Evolutionary conservation across 108 stramenopile genomes (phyloP).

Genomic region (Cyclotella distinguenda): DNA sequence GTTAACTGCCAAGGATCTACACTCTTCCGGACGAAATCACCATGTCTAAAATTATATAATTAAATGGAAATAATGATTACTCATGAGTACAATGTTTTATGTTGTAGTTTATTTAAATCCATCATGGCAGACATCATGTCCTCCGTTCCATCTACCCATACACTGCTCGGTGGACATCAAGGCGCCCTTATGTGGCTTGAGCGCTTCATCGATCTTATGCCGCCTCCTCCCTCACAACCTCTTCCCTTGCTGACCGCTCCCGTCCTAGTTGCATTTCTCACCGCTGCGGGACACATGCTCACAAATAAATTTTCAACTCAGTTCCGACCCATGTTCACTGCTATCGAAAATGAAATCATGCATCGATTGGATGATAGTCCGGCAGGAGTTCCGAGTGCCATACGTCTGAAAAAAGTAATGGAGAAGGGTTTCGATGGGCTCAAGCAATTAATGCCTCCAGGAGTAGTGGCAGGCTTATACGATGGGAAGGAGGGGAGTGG

Average conservation of each 20-base stretch:
- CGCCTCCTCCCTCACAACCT: conserved; percentile 54
- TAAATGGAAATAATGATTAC: too few species aligned
- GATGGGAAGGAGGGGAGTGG: conserved; percentile 43
- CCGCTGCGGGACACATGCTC: conserved; percentile 86
- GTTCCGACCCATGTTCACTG: conserved; percentile 50
- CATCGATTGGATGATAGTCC: conserved; percentile 71
- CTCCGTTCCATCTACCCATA: conserved; percentile 60
- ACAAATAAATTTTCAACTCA: conserved; percentile 58
- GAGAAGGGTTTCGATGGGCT: conserved; percentile 62
- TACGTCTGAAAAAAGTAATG: conserved; percentile 68
- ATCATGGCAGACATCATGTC: conserved; percentile 81
- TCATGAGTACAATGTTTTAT: too few species aligned
- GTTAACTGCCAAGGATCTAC: too few species aligned
- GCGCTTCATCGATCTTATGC: conserved; percentile 72
- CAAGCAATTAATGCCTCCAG: conserved; percentile 52
- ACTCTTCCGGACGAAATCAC: too few species aligned
- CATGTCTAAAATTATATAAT: too few species aligned
- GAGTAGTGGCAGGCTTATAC: conserved; percentile 68
- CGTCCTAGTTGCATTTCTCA: conserved; percentile 81
- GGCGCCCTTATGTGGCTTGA: conserved; percentile 73
- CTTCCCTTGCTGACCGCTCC: conserved; percentile 79
- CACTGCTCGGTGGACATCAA: conserved; percentile 68
- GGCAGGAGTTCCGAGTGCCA: conserved; percentile 74
- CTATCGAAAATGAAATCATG: conserved; percentile 54
- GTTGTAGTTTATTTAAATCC: too few species aligned